Base-by-base conservation (phyloP, 495 filamentous ascomycete species). In the Aspergillus sclerotiicarbonarius region DNA sequence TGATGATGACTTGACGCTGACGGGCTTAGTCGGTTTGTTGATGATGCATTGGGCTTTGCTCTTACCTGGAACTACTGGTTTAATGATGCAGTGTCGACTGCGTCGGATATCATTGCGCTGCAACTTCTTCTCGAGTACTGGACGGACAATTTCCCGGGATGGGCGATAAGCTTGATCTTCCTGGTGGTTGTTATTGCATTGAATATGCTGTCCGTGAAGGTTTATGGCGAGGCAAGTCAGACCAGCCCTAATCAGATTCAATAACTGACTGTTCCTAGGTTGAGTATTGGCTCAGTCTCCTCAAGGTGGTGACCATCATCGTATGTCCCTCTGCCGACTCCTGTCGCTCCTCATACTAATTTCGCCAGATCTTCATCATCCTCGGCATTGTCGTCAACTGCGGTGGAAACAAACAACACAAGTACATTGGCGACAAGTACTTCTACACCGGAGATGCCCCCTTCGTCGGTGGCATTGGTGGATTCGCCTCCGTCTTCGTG, bases 61-160 rank as follows among this genome's bases (percentile, higher is more conserved):
- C 63, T 80, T 52, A 79, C 76, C 0, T 81, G 78, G 78, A 84
- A 83, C 55, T 84, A 84, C 64, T 84, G 80, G 80, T 81, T 82
- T 50, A 84, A 84, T 66, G 82, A 83, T 73, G 81, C 81, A 4
- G 76, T 82, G 8, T 81, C 78, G 3, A 82, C 78, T 5, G 81
- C 80, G 6, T 74, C 80, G 5, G 80, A 84, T 73, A 63, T 84
- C 30, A 76, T 83, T 45, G 80, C 81, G 1, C 62, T 83, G 29
- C 81, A 84, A 58, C 63, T 84, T 8, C 58, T 84, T 16, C 65
- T 84, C 59, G 59, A 80, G 51, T 82, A 74, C 57, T 84, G 81
- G 80, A 76, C 76, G 0, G 74, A 80, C 32, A 75, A 76, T 62
- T 77, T 82, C 47, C 79, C 79, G 0, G 76, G 77, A 0, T 82